Conservation (phyloP, 2,329 filamentous ascomycete species). For the Alternaria panax region DNA sequence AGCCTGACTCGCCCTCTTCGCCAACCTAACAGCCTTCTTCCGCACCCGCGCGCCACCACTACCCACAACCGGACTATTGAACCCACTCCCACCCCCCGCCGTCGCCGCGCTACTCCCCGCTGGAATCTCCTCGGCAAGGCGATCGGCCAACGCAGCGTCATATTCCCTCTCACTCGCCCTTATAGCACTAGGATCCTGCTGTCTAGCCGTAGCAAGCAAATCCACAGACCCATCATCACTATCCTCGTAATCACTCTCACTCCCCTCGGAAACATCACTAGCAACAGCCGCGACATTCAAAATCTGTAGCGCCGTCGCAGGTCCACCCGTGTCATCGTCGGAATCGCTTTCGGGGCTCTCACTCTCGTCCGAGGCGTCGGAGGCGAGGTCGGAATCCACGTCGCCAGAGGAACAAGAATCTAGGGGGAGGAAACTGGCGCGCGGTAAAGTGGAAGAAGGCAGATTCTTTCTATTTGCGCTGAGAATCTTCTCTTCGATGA, state of each 20-base stretch:
- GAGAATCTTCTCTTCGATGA: constrained; percentile 71
- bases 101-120: constrained; percentile 59
- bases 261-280: constrained; percentile 11
- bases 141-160: constrained; percentile 56
- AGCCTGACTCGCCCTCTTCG: neutral
- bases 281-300: constrained; percentile 34
- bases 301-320: constrained; percentile 37
- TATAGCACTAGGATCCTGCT: constrained; percentile 53
- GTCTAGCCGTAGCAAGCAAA: constrained; percentile 55
- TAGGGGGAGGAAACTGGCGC: constrained; percentile 54
- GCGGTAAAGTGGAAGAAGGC: constrained; percentile 54
- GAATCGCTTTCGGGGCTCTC: neutral
- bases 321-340: no score
- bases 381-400: constrained; percentile 47
- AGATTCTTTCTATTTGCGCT: constrained; percentile 72
- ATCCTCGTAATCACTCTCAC: constrained; percentile 34
- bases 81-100: constrained; percentile 58
- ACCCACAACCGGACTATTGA: constrained; percentile 51
- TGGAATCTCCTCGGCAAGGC: constrained; percentile 58
- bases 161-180: constrained; percentile 55
- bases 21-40: no score
- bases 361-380: constrained; percentile 38
- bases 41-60: neutral
- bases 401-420: constrained; percentile 47
- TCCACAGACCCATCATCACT: constrained; percentile 53